Evolutionary conservation across 139 green algal species (phyloP), one percentile per base, ranked within the genome.

Genomic region (Dunaliella sp.): DNA sequence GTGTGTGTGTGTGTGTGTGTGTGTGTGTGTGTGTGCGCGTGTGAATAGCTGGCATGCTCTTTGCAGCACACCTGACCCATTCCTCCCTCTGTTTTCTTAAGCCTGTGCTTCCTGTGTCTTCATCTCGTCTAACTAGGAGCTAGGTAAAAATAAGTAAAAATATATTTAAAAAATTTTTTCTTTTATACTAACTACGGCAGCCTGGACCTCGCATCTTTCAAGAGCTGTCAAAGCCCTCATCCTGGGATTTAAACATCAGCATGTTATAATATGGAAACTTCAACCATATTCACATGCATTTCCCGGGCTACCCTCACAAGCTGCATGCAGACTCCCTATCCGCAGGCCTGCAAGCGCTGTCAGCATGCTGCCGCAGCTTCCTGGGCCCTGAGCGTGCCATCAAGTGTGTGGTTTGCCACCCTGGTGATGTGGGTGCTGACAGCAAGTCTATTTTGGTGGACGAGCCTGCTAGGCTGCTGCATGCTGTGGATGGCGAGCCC

Each of bases 11-110:
- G 48, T 65, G 48, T 65, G 48, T 65, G 48, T 16, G 16, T 65
- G 48, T 16, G 48, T 65, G 48, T 65, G 48, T 65, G 48, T 65
- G 48, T 65, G 16, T 65, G 48, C 48, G 48, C 48, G 48, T 65
- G 48, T 16, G 48, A 26, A 16, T 65, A 16, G 7, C 7, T 65
- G 48, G n/a, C n/a, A n/a, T n/a, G n/a, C n/a, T n/a, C n/a, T n/a
- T n/a, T 65, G 7, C 16, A 7, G 7, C 38, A 30, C 26, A 84
- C 81, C 81, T 84, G 81, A 1, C 81, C 81, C 81, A 84, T 84
- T 84, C 25, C 74, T 33, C 21, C n/a, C n/a, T n/a, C n/a, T n/a
- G n/a, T n/a, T n/a, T n/a, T n/a, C n/a, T n/a, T n/a, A n/a, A n/a
- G n/a, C n/a, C n/a, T n/a, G n/a, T n/a, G n/a, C n/a, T n/a, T n/a